Conservation (phyloP, 495 filamentous ascomycete species). For the Penicillium samsonianum region DNA sequence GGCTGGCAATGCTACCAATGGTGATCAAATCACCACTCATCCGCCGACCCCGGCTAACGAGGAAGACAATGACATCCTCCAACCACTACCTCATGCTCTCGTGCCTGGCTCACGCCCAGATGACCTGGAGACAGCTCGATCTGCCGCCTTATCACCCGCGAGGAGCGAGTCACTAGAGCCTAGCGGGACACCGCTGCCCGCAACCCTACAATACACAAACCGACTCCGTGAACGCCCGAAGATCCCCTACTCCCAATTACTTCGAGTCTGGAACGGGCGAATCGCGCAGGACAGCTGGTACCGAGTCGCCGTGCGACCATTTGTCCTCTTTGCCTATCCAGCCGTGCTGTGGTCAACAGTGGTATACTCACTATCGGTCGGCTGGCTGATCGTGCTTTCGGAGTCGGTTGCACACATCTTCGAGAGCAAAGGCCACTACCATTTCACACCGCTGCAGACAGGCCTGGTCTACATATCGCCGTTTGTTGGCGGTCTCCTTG, state of each 20-base stretch:
- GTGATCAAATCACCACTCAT: constrained; percentile 8
- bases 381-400: constrained; percentile 94
- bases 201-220: constrained; percentile 56
- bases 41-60: constrained; percentile 16
- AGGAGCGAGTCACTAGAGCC: constrained; percentile 38
- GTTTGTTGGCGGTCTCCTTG: constrained; percentile 84
- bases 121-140: constrained; percentile 31
- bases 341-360: constrained; percentile 87
- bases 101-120: constrained; percentile 6
- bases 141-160: constrained; percentile 27
- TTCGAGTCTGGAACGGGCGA: constrained; percentile 74
- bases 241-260: constrained; percentile 67
- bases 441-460: constrained; percentile 76
- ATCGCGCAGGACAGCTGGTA: constrained; percentile 78
- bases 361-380: constrained; percentile 86
- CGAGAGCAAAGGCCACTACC: constrained; percentile 62
- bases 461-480: constrained; percentile 90
- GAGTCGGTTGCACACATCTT: constrained; percentile 82
- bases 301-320: constrained; percentile 72
- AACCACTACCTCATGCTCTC: constrained; percentile 12
- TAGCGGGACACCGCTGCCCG: constrained; percentile 19
- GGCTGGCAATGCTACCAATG: background rate
- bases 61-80: constrained; percentile 15
- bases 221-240: constrained; percentile 59
- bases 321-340: constrained; percentile 85